Percentiles rank a stretch among this genome's conserved stretches.
Evolutionary conservation across 208 protist species (phyloP).

Genomic region (Crithidia acanthocephali): DNA sequence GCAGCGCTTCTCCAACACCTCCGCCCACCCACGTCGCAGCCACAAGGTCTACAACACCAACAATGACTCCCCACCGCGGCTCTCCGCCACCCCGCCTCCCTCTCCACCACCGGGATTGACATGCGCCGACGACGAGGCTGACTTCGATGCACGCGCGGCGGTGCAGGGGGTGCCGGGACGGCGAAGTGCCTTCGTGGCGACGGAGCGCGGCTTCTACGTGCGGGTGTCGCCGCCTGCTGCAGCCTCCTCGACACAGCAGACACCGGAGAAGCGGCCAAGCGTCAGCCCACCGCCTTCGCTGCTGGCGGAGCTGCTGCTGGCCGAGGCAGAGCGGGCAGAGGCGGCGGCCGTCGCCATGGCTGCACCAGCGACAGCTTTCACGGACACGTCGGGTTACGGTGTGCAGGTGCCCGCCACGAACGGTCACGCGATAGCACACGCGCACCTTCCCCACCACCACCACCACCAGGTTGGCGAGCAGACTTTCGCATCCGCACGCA

Average conservation of each 20-base stretch:
- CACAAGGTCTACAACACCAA: neutral
- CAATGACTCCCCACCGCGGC: slow-evolving; percentile 11
- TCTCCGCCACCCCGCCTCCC: slow-evolving; percentile 10
- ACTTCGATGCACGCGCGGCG: neutral
- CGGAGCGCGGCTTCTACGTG: neutral
- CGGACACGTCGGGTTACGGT: no score
- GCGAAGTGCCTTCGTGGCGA: neutral
- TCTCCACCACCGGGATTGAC: neutral
- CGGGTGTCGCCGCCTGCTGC: slow-evolving; percentile 3
- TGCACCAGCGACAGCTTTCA: neutral
- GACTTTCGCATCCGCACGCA: no score
- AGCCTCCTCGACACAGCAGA: no score
- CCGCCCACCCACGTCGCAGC: slow-evolving; percentile 10
- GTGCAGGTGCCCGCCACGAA: neutral
- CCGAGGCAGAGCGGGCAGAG: slow-evolving; percentile 23
- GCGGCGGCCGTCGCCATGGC: slow-evolving; percentile 5
- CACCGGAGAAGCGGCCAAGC: neutral
- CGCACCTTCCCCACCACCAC: no score
- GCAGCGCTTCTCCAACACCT: slow-evolving; percentile 43
- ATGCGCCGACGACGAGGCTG: neutral
- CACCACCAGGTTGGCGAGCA: no score
- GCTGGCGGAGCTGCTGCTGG: slow-evolving; percentile 23
- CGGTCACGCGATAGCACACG: neutral
- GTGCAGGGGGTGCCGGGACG: neutral
- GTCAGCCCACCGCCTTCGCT: slow-evolving; percentile 1